A percentile compares a stretch with the other conserved stretches of the same genome.
These are phyloP conservation scores for Danielozyma ontarioensis DNA, from an alignment of 805 yeast genomes.

Conservation along the genomic window DNA sequence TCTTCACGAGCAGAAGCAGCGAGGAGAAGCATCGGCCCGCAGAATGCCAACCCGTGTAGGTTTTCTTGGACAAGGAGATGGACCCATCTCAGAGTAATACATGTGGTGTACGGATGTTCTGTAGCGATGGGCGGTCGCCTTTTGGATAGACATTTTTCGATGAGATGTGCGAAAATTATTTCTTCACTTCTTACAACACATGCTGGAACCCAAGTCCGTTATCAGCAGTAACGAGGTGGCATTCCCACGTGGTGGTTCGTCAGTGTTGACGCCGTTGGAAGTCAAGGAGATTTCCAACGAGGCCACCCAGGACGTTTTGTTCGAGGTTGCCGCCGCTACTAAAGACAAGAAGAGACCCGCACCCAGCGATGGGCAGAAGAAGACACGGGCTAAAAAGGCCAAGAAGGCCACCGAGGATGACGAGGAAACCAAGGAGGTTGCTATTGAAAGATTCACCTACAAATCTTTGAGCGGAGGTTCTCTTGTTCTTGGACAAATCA, in stretches of 20 bases:
- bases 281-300: constrained; percentile 89
- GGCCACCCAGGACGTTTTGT: constrained; percentile 82
- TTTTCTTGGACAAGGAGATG: neutral
- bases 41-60: neutral
- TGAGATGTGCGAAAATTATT: too few relatives aligned
- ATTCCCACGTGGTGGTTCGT: constrained; percentile 95
- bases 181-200: too few relatives aligned
- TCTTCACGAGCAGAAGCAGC: constrained; percentile 4
- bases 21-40: constrained; percentile 3
- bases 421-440: constrained; percentile 30
- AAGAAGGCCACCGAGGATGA: constrained; percentile 10
- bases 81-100: neutral
- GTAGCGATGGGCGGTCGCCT: neutral
- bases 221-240: constrained; percentile 46
- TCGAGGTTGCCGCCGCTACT: constrained; percentile 46
- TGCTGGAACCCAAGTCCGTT: constrained; percentile 5
- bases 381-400: constrained; percentile 12
- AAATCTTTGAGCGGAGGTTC: constrained; percentile 68
- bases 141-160: too few relatives aligned
- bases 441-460: constrained; percentile 59
- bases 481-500: constrained; percentile 70
- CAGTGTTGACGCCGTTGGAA: constrained; percentile 83
- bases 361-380: constrained; percentile 19
- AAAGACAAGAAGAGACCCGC: constrained; percentile 25
- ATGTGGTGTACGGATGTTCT: neutral